Evolutionary conservation across 1,284 basidiomycete genomes (phyloP), one percentile per base, ranked within the genome.

Genomic region (Boletus semigastroideus): DNA sequence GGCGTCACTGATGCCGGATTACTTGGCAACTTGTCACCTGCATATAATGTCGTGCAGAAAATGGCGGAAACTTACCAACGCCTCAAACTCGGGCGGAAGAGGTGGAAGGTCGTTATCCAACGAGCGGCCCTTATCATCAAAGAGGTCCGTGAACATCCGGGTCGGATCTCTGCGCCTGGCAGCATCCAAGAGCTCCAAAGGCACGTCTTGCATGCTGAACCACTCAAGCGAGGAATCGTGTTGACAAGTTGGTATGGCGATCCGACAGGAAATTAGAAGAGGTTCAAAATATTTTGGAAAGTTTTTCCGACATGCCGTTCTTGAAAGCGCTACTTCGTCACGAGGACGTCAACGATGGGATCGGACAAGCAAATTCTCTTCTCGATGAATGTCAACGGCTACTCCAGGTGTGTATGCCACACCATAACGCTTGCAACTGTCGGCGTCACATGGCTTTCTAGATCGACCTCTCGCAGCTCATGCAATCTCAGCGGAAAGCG

Each of bases 321-420:
- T 22, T 51, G 28, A 47, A 51, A 42, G 50, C 50, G 1, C 20
- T 51, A 4, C 40, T 51, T n/a, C 50, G 14, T 22, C 48, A 42
- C 11, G 45, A 48, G 19, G 17, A 37, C 9, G 13, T 51, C 16
- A 37, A 47, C 27, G n/a, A 16, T 4, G 19, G 28, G 10, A 42
- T 51, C n/a, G 28, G 37, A 17, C 25, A 7, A 3, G 50, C 50
- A 12, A 36, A 38, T 14, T 14, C n/a, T 1, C 34, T 38, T 5
- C 31, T 51, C 14, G 8, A 30, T 19, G 22, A 42, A 1, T 51
- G 50, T 27, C 39, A 27, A 14, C 39, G 40, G 3, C 12, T 51
- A 8, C 45, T 51, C 19, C 40, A 19, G 20, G 50, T 48, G 28
- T 28, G 45, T 31, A n/a, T 6, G 14, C 7, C 27, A 22, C 4